A percentile compares a stretch with the other conserved stretches of the same genome.
phyloP scores from a whole-genome alignment of 2,329 filamentous ascomycete species.

The Aspergillus udagawae region DNA sequence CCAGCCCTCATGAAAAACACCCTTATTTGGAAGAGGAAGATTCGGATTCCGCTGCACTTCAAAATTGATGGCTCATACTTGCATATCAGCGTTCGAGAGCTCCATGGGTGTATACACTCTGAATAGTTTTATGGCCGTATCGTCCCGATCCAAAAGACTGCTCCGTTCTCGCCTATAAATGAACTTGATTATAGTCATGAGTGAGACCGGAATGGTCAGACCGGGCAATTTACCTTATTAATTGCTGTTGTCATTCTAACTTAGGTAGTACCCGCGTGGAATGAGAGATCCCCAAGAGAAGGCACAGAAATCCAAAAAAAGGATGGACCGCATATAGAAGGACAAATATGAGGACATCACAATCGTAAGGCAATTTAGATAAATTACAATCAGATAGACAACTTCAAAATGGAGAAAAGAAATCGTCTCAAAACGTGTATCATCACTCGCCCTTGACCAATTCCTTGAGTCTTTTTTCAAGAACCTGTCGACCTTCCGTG shows the following conservation, averaged over 20 bases:
- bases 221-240: neutral
- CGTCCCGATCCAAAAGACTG: neutral
- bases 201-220: neutral
- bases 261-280: neutral
- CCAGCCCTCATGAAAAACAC: neutral
- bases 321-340: neutral
- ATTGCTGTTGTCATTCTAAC: neutral
- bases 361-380: neutral
- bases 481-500: slow-evolving; percentile 63
- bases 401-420: neutral
- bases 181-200: neutral
- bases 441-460: slow-evolving; percentile 48
- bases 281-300: neutral
- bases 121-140: neutral
- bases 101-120: neutral
- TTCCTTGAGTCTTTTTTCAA: slow-evolving; percentile 74
- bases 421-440: neutral
- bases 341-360: neutral
- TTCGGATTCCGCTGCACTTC: neutral
- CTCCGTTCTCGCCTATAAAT: neutral
- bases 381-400: neutral
- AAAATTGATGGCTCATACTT: neutral
- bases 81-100: neutral
- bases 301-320: neutral
- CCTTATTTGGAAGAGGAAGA: neutral